These are phyloP conservation scores for Metschnikowia peoriensis DNA, from an alignment of 805 yeast species.

Conservation along the genomic window DNA sequence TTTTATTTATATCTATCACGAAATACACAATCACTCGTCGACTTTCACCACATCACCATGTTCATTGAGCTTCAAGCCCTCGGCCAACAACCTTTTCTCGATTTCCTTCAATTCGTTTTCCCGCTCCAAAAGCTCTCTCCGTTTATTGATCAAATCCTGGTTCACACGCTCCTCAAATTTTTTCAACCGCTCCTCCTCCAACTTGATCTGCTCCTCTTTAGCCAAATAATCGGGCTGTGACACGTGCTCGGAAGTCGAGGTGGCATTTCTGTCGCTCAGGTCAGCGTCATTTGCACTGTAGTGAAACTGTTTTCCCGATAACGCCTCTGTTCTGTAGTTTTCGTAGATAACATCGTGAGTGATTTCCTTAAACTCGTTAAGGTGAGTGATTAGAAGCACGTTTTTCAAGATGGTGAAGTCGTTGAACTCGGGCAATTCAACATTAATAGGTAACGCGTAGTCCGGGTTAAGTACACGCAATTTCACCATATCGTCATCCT, in stretches of 20 bases:
- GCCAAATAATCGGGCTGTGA: conserved; percentile 37
- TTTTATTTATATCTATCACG: neutral
- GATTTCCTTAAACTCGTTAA: conserved; percentile 82
- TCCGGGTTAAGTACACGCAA: conserved; percentile 49
- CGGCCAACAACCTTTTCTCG: conserved; percentile 64
- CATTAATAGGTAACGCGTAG: conserved; percentile 56
- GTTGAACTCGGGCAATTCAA: conserved; percentile 70
- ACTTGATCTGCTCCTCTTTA: conserved; percentile 85
- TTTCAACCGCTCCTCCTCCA: conserved; percentile 84
- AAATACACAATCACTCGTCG: conserved; percentile 10
- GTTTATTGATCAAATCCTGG: conserved; percentile 75
- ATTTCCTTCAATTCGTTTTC: conserved; percentile 83
- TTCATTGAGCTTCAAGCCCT: conserved; percentile 45
- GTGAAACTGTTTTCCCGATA: conserved; percentile 58
- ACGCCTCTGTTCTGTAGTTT: conserved; percentile 83
- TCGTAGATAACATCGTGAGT: conserved; percentile 88
- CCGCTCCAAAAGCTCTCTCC: conserved; percentile 78
- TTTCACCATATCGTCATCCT: conserved; percentile 41
- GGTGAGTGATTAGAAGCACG: conserved; percentile 75
- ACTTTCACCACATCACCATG: conserved; percentile 19
- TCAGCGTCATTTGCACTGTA: conserved; percentile 26
- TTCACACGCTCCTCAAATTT: conserved; percentile 89
- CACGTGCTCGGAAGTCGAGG: conserved; percentile 9
- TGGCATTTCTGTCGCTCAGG: conserved; percentile 6
- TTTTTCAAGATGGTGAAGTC: conserved; percentile 81